A percentile compares a stretch with the other conserved stretches of the same genome.
Conservation (phyloP, 106 monocot species). For the Dendrobium nobile region DNA sequence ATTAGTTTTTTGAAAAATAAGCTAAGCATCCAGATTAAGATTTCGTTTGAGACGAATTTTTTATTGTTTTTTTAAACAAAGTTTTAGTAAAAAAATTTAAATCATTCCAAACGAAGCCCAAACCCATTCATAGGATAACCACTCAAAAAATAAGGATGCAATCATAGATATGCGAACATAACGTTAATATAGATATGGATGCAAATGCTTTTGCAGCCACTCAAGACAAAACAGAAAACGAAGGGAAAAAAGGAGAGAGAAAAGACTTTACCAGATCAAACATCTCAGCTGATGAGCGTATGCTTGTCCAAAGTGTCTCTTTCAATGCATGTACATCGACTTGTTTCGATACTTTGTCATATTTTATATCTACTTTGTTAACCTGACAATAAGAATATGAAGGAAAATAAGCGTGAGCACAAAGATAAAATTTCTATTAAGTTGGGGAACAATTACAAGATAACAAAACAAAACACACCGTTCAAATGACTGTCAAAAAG, state of each 20-base stretch:
- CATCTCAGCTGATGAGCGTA: constrained; percentile 30
- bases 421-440: not conserved
- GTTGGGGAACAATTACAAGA: not conserved
- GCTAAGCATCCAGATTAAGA: no score
- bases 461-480: not conserved
- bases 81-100: no score
- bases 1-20: no score
- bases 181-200: not conserved
- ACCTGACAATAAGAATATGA: constrained; percentile 37
- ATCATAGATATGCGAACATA: not conserved
- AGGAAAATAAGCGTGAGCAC: not conserved
- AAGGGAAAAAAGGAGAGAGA: not conserved
- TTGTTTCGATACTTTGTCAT: constrained; percentile 94
- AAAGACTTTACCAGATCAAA: constrained; percentile 29
- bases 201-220: not conserved
- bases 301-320: constrained; percentile 62
- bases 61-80: no score
- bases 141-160: no score
- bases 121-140: no score
- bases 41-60: no score
- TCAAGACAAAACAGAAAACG: not conserved
- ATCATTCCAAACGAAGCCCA: no score
- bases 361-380: constrained; percentile 71
- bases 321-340: constrained; percentile 98
- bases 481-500: not conserved